Base-by-base conservation (phyloP, 129 eudicot genomes). In the Ambrosia artemisiifolia region DNA sequence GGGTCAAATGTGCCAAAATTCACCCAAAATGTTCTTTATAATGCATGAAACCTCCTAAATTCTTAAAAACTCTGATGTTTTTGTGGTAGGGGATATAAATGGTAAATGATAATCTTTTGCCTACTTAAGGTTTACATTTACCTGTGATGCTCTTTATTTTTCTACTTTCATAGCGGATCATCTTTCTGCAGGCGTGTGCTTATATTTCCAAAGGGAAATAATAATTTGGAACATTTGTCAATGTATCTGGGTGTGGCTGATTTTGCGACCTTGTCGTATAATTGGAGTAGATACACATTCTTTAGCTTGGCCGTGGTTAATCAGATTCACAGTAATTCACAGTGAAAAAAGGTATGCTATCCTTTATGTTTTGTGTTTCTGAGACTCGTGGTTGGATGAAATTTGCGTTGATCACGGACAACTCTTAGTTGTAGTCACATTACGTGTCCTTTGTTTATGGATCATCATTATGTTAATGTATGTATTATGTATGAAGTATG, bases 161-260 rank as follows among this genome's bases (percentile, higher is more conserved):
- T 50, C 9, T 14, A 76, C 72, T 54, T 55, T 51, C 35, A 63
- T 48, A 78, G 62, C 61, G 67, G 72, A 17, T 28, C 49, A 73
- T 72, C 10, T 36, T 57, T 47, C 54, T 18, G 70, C 87, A 93
- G 98, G 98, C 91, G 98, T 60, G 87, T 89, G 63, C 92, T 93
- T 68, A 79, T 90, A 43, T 89, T 93, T 75, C 98, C 98, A 0
- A 89, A 90, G 81, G 98, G 98, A 49, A 93, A 93, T 78, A 93
- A 24, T 24, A 24, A 93, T 82, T 96, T 89, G 80, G 96, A 93
- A 32, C 78, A 78, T 70, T 75, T 93, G 78, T 93, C 98, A 55
- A 82, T 93, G 96, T 93, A 93, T 73, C 82, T 93, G 47, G 96
- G 87, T 76, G 98, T 89, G 73, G 98, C 96, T 24, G 96, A 93